These are phyloP conservation scores for Naganishia cerealis DNA, from an alignment of 1,284 basidiomycete genomes.

Conservation along the genomic window DNA sequence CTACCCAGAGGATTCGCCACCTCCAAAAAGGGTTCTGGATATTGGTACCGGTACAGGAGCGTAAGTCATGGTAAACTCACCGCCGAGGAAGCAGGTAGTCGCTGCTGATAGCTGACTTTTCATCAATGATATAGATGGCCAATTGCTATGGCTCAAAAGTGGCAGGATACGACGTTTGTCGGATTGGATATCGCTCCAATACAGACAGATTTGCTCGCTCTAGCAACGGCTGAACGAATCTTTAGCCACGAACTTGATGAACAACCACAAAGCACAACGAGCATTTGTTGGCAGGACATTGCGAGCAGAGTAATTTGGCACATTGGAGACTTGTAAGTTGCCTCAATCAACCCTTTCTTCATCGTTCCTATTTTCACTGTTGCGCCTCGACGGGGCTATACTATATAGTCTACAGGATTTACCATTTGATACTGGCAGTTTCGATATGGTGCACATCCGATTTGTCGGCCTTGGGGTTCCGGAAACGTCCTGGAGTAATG, in stretches of 20 bases:
- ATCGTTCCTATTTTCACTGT: not conserved
- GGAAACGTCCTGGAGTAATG: conserved; percentile 46
- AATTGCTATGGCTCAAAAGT: conserved; percentile 47
- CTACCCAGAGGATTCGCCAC: conserved; percentile 35
- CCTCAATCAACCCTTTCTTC: not conserved
- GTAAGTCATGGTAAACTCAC: conserved; percentile 22
- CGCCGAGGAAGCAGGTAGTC: not conserved
- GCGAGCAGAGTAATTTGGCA: conserved; percentile 47
- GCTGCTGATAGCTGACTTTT: not conserved
- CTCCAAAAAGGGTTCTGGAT: conserved; percentile 48
- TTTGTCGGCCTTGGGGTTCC: conserved; percentile 52
- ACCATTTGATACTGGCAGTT: conserved; percentile 50
- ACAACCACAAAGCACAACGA: conserved; percentile 3
- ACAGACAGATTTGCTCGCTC: conserved; percentile 43
- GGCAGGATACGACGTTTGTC: conserved; percentile 46
- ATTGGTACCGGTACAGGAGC: conserved; percentile 49
- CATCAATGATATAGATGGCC: conserved; percentile 41
- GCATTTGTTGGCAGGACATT: conserved; percentile 44
- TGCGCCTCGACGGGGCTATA: not conserved
- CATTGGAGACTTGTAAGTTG: conserved; percentile 49
- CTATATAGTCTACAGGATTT: conserved; percentile 44
- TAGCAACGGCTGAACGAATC: conserved; percentile 33
- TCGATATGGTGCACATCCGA: conserved; percentile 52
- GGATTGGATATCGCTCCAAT: conserved; percentile 48
- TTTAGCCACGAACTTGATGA: conserved; percentile 33